These are phyloP conservation scores for Cyberlindnera veronae DNA, from an alignment of 805 yeast species.

Conservation along the genomic window DNA sequence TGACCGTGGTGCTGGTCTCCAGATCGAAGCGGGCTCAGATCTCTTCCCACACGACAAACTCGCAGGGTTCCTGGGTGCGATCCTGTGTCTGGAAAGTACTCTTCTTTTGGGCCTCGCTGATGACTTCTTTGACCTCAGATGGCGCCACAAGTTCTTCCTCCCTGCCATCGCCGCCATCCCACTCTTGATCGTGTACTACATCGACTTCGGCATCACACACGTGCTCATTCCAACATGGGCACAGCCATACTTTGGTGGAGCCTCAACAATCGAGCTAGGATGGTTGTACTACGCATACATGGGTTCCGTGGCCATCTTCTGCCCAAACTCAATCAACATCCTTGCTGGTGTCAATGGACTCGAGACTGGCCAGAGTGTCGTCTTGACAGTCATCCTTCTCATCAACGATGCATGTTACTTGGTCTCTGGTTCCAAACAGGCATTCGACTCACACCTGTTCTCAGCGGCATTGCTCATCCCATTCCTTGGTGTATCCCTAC, in stretches of 20 bases:
- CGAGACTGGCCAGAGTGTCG: constrained; percentile 92
- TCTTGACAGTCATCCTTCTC: constrained; percentile 66
- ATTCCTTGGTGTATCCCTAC: constrained; percentile 78
- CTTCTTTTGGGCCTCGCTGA: constrained; percentile 86
- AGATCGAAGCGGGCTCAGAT: constrained; percentile 15
- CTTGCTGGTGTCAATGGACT: constrained; percentile 95
- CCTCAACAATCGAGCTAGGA: constrained; percentile 66
- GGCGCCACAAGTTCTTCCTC: constrained; percentile 95
- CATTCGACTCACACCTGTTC: constrained; percentile 73
- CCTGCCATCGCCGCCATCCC: constrained; percentile 97
- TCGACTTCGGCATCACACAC: constrained; percentile 89
- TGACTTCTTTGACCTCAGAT: constrained; percentile 90
- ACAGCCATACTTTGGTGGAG: constrained; percentile 39
- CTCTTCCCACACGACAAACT: constrained; percentile 77
- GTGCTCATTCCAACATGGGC: constrained; percentile 73
- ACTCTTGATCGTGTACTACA: constrained; percentile 82
- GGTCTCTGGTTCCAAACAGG: constrained; percentile 36
- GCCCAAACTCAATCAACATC: constrained; percentile 94
- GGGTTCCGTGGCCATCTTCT: constrained; percentile 88
- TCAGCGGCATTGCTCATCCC: constrained; percentile 81
- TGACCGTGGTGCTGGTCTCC: constrained; percentile 40
- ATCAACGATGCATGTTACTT: constrained; percentile 76
- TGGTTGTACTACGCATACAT: constrained; percentile 78
- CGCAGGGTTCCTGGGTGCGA: constrained; percentile 81
- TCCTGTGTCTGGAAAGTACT: constrained; percentile 80